A percentile compares a stretch with the other conserved stretches of the same genome.
Conservation (phyloP, 768 basidiomycete species). For the Naganishia onofrii region DNA sequence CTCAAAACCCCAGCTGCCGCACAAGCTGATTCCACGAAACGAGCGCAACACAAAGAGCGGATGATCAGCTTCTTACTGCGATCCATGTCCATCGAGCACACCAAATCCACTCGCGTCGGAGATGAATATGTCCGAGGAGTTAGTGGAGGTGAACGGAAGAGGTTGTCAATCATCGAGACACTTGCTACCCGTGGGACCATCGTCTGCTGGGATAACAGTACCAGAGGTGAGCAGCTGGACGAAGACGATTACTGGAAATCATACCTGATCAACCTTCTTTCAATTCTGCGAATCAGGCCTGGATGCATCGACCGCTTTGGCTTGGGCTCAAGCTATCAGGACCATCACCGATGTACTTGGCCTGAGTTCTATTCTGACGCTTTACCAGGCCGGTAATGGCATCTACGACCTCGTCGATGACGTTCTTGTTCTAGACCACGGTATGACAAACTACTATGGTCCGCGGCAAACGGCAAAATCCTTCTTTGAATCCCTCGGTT, state of each 20-base stretch:
- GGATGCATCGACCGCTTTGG: constrained; percentile 33
- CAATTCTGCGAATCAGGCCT: constrained; percentile 18
- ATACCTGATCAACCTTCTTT: not conserved
- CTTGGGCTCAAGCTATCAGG: constrained; percentile 29
- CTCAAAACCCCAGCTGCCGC: constrained; percentile 41
- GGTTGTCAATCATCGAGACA: constrained; percentile 33
- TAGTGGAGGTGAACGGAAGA: constrained; percentile 32
- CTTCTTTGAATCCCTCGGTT: constrained; percentile 36
- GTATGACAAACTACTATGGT: constrained; percentile 34
- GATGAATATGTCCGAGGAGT: constrained; percentile 54
- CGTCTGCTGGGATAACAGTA: constrained; percentile 34
- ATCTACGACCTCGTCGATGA: constrained; percentile 37
- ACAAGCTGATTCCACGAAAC: constrained; percentile 31
- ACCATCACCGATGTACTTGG: constrained; percentile 33
- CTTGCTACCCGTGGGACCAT: constrained; percentile 24
- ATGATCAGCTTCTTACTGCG: constrained; percentile 53
- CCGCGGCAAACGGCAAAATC: constrained; percentile 24
- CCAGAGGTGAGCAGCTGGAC: constrained; percentile 24
- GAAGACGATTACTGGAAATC: not conserved
- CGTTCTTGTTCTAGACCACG: constrained; percentile 35
- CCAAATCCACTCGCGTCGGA: constrained; percentile 46
- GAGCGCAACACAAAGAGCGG: constrained; percentile 44
- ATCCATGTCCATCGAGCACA: constrained; percentile 46
- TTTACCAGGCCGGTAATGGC: constrained; percentile 35
- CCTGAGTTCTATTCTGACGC: constrained; percentile 28